phyloP scores from a whole-genome alignment of 108 stramenopile species.

The Nannochloropsis gaditana region DNA sequence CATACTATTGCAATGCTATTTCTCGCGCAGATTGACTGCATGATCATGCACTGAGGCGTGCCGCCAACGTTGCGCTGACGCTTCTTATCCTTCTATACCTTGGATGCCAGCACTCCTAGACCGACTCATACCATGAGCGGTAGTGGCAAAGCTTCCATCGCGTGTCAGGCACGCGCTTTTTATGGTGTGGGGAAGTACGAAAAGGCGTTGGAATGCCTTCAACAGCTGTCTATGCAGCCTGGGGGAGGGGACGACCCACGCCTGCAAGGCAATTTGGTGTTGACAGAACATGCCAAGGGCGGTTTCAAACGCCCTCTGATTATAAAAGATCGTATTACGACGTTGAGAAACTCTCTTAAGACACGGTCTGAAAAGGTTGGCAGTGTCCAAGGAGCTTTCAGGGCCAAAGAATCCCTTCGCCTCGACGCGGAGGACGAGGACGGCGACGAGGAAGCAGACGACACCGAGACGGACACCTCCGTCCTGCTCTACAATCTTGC shows the following conservation, averaged over 20 bases:
- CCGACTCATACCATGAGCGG: background rate
- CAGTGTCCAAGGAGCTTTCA: background rate
- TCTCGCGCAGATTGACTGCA: no score
- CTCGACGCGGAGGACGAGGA: constrained; percentile 7
- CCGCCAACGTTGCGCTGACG: no score
- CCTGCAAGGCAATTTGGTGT: constrained; percentile 34
- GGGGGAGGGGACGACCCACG: constrained; percentile 10
- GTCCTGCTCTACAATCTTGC: constrained; percentile 48
- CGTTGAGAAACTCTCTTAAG: constrained; percentile 21
- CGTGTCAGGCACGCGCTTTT: constrained; percentile 29
- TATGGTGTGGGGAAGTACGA: constrained; percentile 39
- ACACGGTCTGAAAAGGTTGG: constrained; percentile 20
- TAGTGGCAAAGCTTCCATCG: background rate
- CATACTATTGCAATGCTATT: no score
- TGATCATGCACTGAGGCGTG: no score
- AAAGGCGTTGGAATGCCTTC: constrained; percentile 36
- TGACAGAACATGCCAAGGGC: constrained; percentile 33
- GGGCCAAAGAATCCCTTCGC: background rate
- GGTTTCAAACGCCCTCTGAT: constrained; percentile 34
- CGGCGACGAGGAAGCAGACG: constrained; percentile 23
- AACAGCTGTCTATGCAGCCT: background rate
- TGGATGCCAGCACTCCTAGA: no score
- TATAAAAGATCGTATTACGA: constrained; percentile 26
- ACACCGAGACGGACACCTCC: constrained; percentile 43
- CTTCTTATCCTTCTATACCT: no score